phyloP scores from a whole-genome alignment of 495 filamentous ascomycete species.

The Podospora bellae-mahoneyi region DNA sequence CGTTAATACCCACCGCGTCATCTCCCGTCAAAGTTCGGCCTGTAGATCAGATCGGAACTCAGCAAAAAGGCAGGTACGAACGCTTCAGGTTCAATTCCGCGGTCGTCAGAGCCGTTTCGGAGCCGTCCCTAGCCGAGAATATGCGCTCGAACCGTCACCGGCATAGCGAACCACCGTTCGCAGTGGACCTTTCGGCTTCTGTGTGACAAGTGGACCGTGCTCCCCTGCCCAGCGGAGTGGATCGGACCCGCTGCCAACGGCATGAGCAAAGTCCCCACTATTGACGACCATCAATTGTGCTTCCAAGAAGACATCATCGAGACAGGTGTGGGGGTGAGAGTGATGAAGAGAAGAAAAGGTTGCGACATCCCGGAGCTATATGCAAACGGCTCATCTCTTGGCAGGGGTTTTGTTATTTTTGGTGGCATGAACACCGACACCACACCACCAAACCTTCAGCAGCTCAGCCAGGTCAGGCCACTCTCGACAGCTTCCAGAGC shows the following conservation, averaged over 20 bases:
- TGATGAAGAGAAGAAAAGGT: neutral
- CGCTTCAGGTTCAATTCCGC: constrained; percentile 19
- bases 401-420: neutral
- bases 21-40: neutral
- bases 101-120: neutral
- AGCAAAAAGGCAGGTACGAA: neutral
- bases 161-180: neutral
- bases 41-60: neutral
- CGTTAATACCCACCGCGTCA: neutral
- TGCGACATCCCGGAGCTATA: neutral
- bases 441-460: neutral
- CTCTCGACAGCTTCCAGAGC: neutral
- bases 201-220: neutral
- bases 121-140: constrained; percentile 5
- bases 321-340: too few relatives aligned
- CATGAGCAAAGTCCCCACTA: neutral
- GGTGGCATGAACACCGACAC: neutral
- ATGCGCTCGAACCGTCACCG: neutral
- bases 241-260: neutral
- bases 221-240: neutral
- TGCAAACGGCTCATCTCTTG: neutral
- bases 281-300: neutral
- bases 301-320: neutral
- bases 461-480: neutral
- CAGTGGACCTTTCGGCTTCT: neutral